Base-by-base conservation (phyloP, 768 basidiomycete species). In the Phylloporus rhodoxanthus region DNA sequence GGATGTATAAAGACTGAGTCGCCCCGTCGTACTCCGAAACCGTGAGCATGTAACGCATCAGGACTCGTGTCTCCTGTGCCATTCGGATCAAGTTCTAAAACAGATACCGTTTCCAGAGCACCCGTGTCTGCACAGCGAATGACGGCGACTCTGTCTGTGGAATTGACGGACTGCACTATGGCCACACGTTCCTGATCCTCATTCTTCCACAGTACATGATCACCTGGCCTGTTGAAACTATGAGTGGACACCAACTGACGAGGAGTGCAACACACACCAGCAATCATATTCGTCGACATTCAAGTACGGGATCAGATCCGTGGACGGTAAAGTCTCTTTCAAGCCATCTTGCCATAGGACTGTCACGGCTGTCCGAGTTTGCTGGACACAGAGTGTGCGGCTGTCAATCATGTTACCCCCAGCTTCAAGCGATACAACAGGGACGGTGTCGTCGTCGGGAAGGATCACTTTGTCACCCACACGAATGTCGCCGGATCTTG, bases 281-380 rank as follows among this genome's bases (percentile, higher is more conserved):
- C 85, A 90, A 63, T 91, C 93, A 64, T 88, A 90, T 68, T 96
- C 93, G 65, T 95, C 93, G 9, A 91, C 80, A 52, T 90, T 90
- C 45, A 86, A 64, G 62, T 94, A 87, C 3, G 91, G 91, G 37
- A 93, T 81, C 17, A 94, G 69, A 19, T 82, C 75, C 9, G 74
- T 78, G 20, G 89, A 77, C 39, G 69, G 74, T 33, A 85, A 47
- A 3, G 71, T 75, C 67, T 91, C 87, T 43, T 66, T 71, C 17
- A 72, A 75, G 20, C 91, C 92, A 63, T 91, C 84, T 71, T 96
- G 93, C 94, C 94, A 97, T 10, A 94, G 64, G 28, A 97, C 72
- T 23, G 79, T 76, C 21, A 87, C 72, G 8, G 66, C 71, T n/a
- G 91, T 87, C 47, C 75, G 71, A 3, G 86, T 87, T 68, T 87